A percentile compares a stretch with the other conserved stretches of the same genome.
phyloP scores from a whole-genome alignment of 768 basidiomycete genomes.

The Termitomyces sp. region DNA sequence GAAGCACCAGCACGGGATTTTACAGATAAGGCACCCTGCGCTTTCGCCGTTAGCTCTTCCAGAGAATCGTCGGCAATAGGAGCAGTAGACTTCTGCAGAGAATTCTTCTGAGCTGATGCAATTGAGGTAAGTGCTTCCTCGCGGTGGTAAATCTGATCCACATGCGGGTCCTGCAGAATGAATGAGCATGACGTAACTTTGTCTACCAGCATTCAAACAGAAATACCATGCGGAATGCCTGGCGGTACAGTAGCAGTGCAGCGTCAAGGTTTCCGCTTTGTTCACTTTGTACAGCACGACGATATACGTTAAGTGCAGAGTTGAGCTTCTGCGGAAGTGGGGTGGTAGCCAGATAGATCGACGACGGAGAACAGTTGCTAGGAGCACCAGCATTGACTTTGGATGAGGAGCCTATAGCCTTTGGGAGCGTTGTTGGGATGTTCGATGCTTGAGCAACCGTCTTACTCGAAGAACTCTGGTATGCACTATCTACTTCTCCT shows the following conservation, averaged over 20 bases:
- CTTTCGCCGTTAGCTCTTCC: slow-evolving; percentile 21
- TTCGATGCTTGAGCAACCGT: not conserved
- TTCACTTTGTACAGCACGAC: slow-evolving; percentile 67
- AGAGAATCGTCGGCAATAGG: slow-evolving; percentile 9
- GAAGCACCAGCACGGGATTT: slow-evolving; percentile 16
- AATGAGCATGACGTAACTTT: not conserved
- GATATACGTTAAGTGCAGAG: slow-evolving; percentile 62
- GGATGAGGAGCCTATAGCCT: slow-evolving; percentile 15
- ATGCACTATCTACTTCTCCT: slow-evolving; percentile 1
- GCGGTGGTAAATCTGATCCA: slow-evolving; percentile 65
- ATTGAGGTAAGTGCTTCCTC: slow-evolving; percentile 45
- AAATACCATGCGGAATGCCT: slow-evolving; percentile 64
- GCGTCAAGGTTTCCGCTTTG: slow-evolving; percentile 71
- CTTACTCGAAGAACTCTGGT: slow-evolving; percentile 3
- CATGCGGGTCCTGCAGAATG: slow-evolving; percentile 48
- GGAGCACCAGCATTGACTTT: slow-evolving; percentile 15
- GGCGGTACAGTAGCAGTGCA: slow-evolving; percentile 71
- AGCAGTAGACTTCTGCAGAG: slow-evolving; percentile 9
- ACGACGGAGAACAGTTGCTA: slow-evolving; percentile 19
- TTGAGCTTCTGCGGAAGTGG: slow-evolving; percentile 30
- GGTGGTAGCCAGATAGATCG: slow-evolving; percentile 19
- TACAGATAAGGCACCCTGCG: slow-evolving; percentile 22
- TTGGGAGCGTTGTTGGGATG: not conserved
- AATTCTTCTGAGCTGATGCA: slow-evolving; percentile 20
- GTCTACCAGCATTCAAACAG: not conserved